Conservation (phyloP, 1,284 basidiomycete genomes). For the Boletus hoseneyae region DNA sequence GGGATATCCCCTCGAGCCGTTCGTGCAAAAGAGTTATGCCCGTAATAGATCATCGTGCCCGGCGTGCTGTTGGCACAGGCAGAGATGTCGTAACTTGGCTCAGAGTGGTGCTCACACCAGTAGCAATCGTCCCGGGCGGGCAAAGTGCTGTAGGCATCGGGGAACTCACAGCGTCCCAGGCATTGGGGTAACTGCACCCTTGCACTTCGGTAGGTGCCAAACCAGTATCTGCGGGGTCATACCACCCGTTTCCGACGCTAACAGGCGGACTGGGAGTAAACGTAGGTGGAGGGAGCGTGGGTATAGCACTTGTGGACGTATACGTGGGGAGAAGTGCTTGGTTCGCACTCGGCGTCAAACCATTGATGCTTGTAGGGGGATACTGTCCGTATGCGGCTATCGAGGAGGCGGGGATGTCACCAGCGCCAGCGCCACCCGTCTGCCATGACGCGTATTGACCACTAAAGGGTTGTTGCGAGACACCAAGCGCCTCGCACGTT, state of each 20-base stretch:
- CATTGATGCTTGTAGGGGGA: conserved; percentile 48
- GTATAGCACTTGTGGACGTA: conserved; percentile 61
- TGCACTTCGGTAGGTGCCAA: conserved; percentile 54
- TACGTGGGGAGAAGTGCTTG: conserved; percentile 53
- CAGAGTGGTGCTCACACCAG: conserved; percentile 1
- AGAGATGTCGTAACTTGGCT: conserved; percentile 7
- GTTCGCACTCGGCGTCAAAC: conserved; percentile 21
- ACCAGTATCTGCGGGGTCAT: conserved; percentile 53
- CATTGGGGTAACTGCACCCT: conserved; percentile 63
- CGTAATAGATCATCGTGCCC: conserved; percentile 5
- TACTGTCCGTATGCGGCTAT: conserved; percentile 47
- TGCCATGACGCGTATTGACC: conserved; percentile 66
- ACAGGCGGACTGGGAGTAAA: conserved; percentile 49
- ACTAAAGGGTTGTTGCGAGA: conserved; percentile 45
- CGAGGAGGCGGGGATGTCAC: conserved; percentile 49
- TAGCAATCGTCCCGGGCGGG: conserved; percentile 35
- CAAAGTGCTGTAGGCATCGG: conserved; percentile 47
- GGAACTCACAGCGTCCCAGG: conserved; percentile 53
- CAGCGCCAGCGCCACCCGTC: conserved; percentile 75
- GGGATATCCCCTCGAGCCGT: neutral
- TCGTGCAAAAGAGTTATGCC: neutral
- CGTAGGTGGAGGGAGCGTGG: conserved; percentile 59
- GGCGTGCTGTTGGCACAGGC: conserved; percentile 4
- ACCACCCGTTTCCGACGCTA: conserved; percentile 71
- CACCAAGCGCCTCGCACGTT: conserved; percentile 57